These are phyloP conservation scores for Populus hybrid DNA, from an alignment of 441 rosid species.

Conservation along the genomic window DNA sequence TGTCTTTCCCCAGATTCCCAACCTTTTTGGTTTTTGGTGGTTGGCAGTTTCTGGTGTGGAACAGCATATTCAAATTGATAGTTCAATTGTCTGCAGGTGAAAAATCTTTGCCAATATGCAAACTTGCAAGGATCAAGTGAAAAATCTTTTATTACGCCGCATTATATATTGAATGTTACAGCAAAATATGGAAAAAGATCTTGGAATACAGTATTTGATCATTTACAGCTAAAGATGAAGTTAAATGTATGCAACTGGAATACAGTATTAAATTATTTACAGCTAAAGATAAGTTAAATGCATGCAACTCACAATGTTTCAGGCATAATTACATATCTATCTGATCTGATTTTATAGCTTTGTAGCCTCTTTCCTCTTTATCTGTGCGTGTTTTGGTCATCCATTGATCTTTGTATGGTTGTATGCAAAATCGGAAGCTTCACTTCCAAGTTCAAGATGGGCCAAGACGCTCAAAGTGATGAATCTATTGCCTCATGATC, in stretches of 20 bases:
- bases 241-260: slow-evolving; percentile 7
- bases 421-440: slow-evolving; percentile 16
- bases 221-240: slow-evolving; percentile 7
- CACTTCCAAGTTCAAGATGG: slow-evolving; percentile 11
- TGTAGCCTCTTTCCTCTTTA: background rate
- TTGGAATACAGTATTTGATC: slow-evolving; percentile 17
- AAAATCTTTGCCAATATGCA: background rate
- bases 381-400: slow-evolving; percentile 7
- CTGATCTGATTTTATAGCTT: background rate
- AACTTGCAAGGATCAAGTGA: background rate
- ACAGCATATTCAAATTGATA: background rate
- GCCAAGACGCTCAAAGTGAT: slow-evolving; percentile 27
- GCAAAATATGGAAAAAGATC: slow-evolving; percentile 7
- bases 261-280: slow-evolving; percentile 21
- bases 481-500: slow-evolving; percentile 76
- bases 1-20: background rate
- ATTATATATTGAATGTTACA: slow-evolving; percentile 18
- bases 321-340: slow-evolving; percentile 32
- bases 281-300: background rate
- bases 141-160: slow-evolving; percentile 16
- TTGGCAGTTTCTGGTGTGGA: background rate
- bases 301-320: slow-evolving; percentile 7
- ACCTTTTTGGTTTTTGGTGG: background rate
- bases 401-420: slow-evolving; percentile 6
- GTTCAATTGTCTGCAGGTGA: background rate